Evolutionary conservation across 805 yeast species (phyloP).

Genomic region (Ogataea trehaloabstinens): DNA sequence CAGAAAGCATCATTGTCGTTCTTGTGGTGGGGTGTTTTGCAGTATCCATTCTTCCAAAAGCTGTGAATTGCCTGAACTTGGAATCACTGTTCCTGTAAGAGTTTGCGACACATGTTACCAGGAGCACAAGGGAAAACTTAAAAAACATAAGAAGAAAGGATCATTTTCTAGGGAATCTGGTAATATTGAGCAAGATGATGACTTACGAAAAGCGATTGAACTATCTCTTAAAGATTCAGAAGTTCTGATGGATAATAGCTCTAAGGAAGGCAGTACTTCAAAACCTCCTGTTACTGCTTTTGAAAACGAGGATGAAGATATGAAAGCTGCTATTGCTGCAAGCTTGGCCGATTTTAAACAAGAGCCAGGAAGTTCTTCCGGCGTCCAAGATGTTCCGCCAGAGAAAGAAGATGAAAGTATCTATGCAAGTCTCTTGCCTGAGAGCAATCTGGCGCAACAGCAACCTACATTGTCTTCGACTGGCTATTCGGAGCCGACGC

Average conservation of each 20-base stretch:
- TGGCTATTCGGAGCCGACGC: too few relatives aligned
- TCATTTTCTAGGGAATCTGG: conserved; percentile 28
- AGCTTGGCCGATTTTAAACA: conserved; percentile 71
- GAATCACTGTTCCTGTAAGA: conserved; percentile 84
- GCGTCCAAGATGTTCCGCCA: conserved; percentile 3
- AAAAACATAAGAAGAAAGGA: conserved; percentile 20
- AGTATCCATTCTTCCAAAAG: conserved; percentile 77
- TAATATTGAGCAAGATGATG: conserved; percentile 64
- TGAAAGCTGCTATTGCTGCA: conserved; percentile 93
- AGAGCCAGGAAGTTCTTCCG: conserved; percentile 3
- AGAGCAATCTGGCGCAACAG: neutral
- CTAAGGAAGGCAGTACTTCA: neutral
- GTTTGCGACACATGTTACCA: conserved; percentile 90
- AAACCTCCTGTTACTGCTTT: conserved; percentile 8
- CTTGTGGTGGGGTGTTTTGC: conserved; percentile 94
- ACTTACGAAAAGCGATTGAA: conserved; percentile 72
- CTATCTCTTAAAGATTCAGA: conserved; percentile 64
- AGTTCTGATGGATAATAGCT: conserved; percentile 5
- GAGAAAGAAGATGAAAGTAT: conserved; percentile 24
- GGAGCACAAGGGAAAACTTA: conserved; percentile 45
- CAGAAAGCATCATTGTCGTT: conserved; percentile 94
- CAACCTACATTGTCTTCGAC: conserved; percentile 9
- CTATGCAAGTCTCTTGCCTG: conserved; percentile 27
- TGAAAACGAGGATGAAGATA: conserved; percentile 68
- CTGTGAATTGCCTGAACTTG: conserved; percentile 74